Evolutionary conservation across 306 rosid species (phyloP).

Genomic region (Corylus avellana): DNA sequence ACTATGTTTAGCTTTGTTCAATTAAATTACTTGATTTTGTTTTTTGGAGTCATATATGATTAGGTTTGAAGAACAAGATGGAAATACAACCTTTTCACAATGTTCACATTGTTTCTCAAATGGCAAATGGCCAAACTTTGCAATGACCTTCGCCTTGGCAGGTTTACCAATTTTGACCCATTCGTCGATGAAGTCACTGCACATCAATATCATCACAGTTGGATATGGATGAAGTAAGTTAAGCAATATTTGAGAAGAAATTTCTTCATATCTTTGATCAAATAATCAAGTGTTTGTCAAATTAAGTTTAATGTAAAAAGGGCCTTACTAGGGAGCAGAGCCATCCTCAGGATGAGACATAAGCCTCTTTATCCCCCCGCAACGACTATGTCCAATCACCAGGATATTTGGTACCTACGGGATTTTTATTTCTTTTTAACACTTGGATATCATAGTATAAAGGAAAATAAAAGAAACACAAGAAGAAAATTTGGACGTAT

Average conservation of each 20-base stretch:
- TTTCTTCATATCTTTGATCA: background rate
- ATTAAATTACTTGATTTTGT: background rate
- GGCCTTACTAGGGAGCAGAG: constrained; percentile 42
- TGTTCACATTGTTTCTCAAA: constrained; percentile 21
- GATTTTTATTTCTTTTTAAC: background rate
- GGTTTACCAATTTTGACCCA: constrained; percentile 67
- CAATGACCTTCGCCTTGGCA: constrained; percentile 42
- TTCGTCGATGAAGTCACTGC: constrained; percentile 71
- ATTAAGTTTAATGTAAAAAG: background rate
- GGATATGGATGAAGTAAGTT: too few relatives aligned
- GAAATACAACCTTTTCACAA: constrained; percentile 48
- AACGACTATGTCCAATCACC: constrained; percentile 68
- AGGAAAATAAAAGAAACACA: background rate
- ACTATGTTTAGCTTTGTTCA: too few relatives aligned
- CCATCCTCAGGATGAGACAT: constrained; percentile 59
- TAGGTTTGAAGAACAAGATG: background rate
- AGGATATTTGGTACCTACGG: constrained; percentile 55
- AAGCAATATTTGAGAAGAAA: background rate
- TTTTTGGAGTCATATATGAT: background rate
- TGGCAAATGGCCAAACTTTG: constrained; percentile 1
- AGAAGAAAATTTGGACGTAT: background rate
- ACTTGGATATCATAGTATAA: background rate
- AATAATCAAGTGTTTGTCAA: background rate
- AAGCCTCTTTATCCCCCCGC: constrained; percentile 71
- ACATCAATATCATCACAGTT: constrained; percentile 10